Percentiles rank a stretch among this genome's conserved stretches.
Evolutionary conservation across 768 basidiomycete species (phyloP).

Genomic region (Hypsizygus marmoreus): DNA sequence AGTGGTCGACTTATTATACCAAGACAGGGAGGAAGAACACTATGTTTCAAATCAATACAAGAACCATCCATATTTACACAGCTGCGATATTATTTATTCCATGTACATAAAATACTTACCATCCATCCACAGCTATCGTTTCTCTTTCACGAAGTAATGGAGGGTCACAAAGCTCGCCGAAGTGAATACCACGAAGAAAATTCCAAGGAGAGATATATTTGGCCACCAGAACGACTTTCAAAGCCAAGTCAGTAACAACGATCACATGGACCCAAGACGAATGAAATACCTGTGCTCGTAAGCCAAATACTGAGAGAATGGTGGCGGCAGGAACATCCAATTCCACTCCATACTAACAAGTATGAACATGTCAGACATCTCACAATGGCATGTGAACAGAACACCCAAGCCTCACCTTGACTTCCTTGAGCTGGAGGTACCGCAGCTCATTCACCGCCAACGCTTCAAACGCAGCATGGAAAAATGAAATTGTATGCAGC

Average conservation of each 20-base stretch:
- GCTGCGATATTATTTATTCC: no score
- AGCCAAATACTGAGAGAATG: constrained; percentile 92
- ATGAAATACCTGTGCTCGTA: constrained; percentile 71
- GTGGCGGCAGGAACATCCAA: constrained; percentile 95
- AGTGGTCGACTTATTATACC: no score
- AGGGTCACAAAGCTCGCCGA: constrained; percentile 75
- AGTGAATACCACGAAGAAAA: constrained; percentile 85
- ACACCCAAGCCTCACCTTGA: constrained; percentile 66
- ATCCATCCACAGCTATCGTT: constrained; percentile 47
- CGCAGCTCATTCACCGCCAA: constrained; percentile 97
- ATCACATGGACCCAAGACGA: constrained; percentile 13
- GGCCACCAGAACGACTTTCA: constrained; percentile 96
- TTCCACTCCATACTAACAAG: constrained; percentile 87
- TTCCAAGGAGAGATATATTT: constrained; percentile 81
- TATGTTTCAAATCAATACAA: no score
- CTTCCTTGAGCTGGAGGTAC: constrained; percentile 90
- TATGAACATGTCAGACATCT: constrained; percentile 3
- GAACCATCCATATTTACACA: no score
- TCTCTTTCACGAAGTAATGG: constrained; percentile 89
- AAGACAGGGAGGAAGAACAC: no score
- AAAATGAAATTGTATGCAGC: constrained; percentile 93
- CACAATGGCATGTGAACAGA: not conserved
- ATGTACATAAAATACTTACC: constrained; percentile 8
- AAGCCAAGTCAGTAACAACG: constrained; percentile 4
- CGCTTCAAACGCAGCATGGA: constrained; percentile 98